Evolutionary conservation across 2,329 filamentous ascomycete genomes (phyloP).

Genomic region (Talaromyces funiculosus): DNA sequence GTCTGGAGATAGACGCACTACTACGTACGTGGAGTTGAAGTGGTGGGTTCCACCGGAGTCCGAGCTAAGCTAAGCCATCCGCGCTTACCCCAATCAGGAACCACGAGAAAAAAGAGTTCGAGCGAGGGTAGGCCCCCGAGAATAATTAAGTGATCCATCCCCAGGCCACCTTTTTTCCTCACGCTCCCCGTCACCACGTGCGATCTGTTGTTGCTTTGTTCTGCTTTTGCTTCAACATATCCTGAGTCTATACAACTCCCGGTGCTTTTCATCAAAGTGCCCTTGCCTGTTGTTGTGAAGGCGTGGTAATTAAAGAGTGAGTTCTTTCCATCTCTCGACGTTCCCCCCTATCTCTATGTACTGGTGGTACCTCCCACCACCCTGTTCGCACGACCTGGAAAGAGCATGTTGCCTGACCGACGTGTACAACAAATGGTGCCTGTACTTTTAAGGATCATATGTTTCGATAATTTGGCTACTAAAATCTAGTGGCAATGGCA

Average conservation of each 20-base stretch:
- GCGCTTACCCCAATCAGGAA: neutral
- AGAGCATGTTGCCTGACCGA: neutral
- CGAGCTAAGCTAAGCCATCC: neutral
- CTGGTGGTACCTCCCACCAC: neutral
- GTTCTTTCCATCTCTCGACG: neutral
- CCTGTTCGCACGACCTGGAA: neutral
- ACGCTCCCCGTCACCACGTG: neutral
- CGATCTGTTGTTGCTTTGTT: neutral
- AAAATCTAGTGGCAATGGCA: neutral
- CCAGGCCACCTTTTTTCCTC: neutral
- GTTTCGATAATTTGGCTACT: neutral
- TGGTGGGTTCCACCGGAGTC: neutral
- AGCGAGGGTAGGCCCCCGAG: neutral
- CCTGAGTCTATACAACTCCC: neutral
- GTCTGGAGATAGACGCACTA: neutral
- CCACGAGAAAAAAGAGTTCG: neutral
- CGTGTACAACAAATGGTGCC: neutral
- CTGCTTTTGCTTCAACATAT: neutral
- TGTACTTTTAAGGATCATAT: neutral
- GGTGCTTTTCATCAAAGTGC: constrained; percentile 2
- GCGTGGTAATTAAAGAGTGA: neutral
- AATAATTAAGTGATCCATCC: constrained; percentile 2
- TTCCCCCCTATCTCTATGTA: neutral
- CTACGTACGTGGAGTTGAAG: neutral
- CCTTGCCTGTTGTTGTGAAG: neutral